Conservation (phyloP, 2,329 filamentous ascomycete genomes). For the Nannizzia gypsea region DNA sequence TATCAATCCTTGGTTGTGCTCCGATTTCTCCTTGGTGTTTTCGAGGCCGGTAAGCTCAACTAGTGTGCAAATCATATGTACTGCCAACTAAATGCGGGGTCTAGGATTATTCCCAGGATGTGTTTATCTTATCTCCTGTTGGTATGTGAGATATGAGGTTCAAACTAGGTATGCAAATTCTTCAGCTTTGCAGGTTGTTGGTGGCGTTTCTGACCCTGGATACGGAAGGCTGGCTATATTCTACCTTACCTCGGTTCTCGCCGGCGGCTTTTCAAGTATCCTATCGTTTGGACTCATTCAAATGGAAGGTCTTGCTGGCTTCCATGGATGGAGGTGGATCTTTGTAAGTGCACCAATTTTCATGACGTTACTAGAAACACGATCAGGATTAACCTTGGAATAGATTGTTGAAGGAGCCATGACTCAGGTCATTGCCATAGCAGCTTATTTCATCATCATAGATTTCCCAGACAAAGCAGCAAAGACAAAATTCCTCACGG, state of each 20-base stretch:
- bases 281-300: constrained; percentile 28
- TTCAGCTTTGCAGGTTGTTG: not conserved
- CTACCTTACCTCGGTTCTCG: constrained; percentile 8
- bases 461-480: constrained; percentile 51
- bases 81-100: not conserved
- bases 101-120: constrained; percentile 34
- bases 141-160: constrained; percentile 49
- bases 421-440: constrained; percentile 42
- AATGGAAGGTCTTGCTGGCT: constrained; percentile 18
- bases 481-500: constrained; percentile 39
- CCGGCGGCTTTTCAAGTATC: constrained; percentile 18
- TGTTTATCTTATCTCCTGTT: constrained; percentile 35
- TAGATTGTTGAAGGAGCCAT: constrained; percentile 35
- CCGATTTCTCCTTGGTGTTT: constrained; percentile 34
- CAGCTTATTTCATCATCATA: constrained; percentile 48
- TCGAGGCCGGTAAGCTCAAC: constrained; percentile 29
- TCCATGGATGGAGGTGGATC: constrained; percentile 31
- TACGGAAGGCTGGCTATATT: constrained; percentile 10
- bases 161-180: constrained; percentile 52
- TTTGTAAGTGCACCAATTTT: constrained; percentile 7
- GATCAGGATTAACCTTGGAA: not conserved
- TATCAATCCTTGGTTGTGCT: constrained; percentile 30
- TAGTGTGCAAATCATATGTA: not conserved
- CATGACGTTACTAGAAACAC: not conserved
- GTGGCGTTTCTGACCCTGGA: not conserved